Base-by-base conservation (phyloP, 495 filamentous ascomycete genomes). In the Niebla homalea region DNA sequence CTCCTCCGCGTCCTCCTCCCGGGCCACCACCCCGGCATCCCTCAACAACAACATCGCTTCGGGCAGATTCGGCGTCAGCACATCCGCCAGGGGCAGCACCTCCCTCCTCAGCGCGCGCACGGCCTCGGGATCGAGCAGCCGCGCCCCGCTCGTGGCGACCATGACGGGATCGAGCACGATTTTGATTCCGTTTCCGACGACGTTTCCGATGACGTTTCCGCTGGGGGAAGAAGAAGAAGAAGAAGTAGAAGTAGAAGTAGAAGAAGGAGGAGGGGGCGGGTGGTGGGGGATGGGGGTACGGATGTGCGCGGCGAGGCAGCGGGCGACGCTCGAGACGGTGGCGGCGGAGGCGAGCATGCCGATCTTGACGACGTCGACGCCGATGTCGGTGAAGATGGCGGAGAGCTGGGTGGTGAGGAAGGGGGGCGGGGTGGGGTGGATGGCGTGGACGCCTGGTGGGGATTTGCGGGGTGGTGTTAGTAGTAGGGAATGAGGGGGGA, bases 141-240 rank as follows among this genome's bases (percentile, higher is more conserved):
- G 70, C 7, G 86, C 77, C 15, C 89, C 88, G 41, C 79, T 85
- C 1, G 90, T 96, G 7, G 90, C 85, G 15, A 95, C 75, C 89
- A 97, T 95, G 16, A 97, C 89, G 25, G 90, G 90, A 64, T 97
- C 90, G 37, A 97, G 66, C 16, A 96, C 85, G 38, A 84, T 68
- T 32, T 11, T n/a, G n/a, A n/a, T n/a, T n/a, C n/a, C n/a, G n/a
- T n/a, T n/a, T n/a, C n/a, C n/a, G n/a, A n/a, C n/a, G n/a, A n/a
- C n/a, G n/a, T n/a, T n/a, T n/a, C n/a, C n/a, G n/a, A n/a, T n/a
- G n/a, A n/a, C n/a, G n/a, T n/a, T n/a, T n/a, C n/a, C n/a, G n/a
- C n/a, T n/a, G n/a, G n/a, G n/a, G n/a, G n/a, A n/a, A n/a, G n/a
- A n/a, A n/a, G n/a, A n/a, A n/a, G n/a, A n/a, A n/a, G n/a, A n/a